phyloP scores from a whole-genome alignment of 306 rosid species.

The Cyamopsis tetragonoloba region DNA sequence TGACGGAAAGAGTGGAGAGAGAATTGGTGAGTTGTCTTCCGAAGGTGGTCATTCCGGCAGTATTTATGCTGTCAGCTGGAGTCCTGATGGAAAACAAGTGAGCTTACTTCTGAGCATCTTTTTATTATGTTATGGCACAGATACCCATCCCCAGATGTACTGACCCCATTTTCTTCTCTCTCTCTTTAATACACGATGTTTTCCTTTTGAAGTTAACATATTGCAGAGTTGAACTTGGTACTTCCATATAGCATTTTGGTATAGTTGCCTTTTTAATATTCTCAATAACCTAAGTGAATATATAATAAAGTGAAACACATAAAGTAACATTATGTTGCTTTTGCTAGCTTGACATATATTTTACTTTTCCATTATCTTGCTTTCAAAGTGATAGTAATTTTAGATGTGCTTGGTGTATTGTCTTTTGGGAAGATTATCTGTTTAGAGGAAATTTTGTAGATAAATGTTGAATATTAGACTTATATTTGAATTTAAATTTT shows the following conservation, averaged over 20 bases:
- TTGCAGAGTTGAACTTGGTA: not conserved
- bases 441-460: not conserved
- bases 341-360: not conserved
- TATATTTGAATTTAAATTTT: conserved; percentile 3
- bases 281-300: not conserved
- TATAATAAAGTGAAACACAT: not conserved
- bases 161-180: not conserved
- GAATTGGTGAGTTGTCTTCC: conserved; percentile 82
- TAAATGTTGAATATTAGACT: not conserved
- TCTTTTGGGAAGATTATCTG: not conserved
- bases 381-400: not conserved
- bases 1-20: conserved; percentile 80
- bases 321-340: not conserved
- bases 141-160: not conserved
- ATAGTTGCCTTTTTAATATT: not conserved
- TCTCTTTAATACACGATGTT: not conserved
- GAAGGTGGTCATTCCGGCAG: conserved; percentile 92
- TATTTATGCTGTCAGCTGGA: conserved; percentile 95
- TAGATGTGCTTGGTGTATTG: not conserved
- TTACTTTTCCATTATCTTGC: not conserved
- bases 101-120: not conserved
- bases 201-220: not conserved
- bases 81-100: conserved; percentile 93
- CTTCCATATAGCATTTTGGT: not conserved
- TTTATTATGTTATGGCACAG: not conserved